Percentiles rank a stretch among this genome's conserved stretches.
Conservation (phyloP, 2,329 filamentous ascomycete genomes). For the Sordariomycetes sp. region DNA sequence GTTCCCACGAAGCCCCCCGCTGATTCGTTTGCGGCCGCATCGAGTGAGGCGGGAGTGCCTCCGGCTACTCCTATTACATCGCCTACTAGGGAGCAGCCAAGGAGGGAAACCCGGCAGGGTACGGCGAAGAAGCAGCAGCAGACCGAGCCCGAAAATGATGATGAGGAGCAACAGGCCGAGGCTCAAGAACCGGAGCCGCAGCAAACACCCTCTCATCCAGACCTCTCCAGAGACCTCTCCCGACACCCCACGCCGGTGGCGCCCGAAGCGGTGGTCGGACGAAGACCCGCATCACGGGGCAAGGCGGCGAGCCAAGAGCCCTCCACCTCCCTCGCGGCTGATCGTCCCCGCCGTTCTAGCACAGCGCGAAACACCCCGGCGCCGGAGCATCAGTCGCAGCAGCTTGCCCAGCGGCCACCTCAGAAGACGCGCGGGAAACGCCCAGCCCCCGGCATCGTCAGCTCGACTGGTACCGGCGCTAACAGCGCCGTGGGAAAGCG, state of each 20-base stretch:
- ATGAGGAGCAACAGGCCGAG: slow-evolving; percentile 7
- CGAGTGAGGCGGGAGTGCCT: slow-evolving; percentile 3
- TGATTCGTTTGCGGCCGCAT: slow-evolving; percentile 28
- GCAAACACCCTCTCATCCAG: slow-evolving; percentile 12
- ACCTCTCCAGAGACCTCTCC: slow-evolving; percentile 20
- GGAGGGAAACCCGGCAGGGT: slow-evolving; percentile 34
- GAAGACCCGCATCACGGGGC: slow-evolving; percentile 41
- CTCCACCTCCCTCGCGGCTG: slow-evolving; percentile 34
- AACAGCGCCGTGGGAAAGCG: slow-evolving; percentile 61
- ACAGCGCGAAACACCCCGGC: slow-evolving; percentile 47
- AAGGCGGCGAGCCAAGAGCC: slow-evolving; percentile 42
- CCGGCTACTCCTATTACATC: slow-evolving; percentile 23
- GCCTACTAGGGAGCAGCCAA: slow-evolving; percentile 20
- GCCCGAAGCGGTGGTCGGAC: slow-evolving; percentile 13
- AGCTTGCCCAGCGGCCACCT: slow-evolving; percentile 15
- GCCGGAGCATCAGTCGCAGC: slow-evolving; percentile 27
- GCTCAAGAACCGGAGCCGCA: slow-evolving; percentile 13
- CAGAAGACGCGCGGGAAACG: slow-evolving; percentile 50
- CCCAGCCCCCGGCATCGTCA: slow-evolving; percentile 64
- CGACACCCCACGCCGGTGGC: slow-evolving; percentile 23
- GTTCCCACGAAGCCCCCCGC: slow-evolving; percentile 23
- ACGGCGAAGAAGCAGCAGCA: slow-evolving; percentile 23
- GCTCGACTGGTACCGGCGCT: slow-evolving; percentile 47
- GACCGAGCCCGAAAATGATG: slow-evolving; percentile 20
- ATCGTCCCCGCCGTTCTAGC: slow-evolving; percentile 44